Evolutionary conservation across 495 filamentous ascomycete species (phyloP), one percentile per base, ranked within the genome.

Genomic region (Penicillium simplicissimum): DNA sequence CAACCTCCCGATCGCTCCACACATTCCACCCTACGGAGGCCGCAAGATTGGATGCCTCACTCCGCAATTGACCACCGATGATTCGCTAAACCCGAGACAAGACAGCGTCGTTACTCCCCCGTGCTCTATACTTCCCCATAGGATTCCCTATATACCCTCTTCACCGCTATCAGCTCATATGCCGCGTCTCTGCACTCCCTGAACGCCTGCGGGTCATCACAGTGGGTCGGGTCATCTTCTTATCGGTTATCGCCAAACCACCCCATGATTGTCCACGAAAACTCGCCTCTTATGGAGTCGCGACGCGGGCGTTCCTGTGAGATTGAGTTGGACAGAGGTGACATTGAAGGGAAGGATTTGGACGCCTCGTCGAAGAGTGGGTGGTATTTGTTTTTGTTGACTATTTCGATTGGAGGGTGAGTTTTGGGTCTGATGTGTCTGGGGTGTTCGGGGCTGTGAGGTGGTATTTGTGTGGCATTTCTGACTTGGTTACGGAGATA

Each of bases 311-410:
- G 65, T 43, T 55, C 63, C 56, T 9, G 51, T 14, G 34, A 36
- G 0, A 55, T 17, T 1, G 36, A 36, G 28, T 49, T 34, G 31
- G 8, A 52, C 14, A 37, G 21, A 23, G 49, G 36, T 8, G 23
- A 42, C 53, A 40, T 53, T 37, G 63, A 52, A 21, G 31, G 15
- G n/a, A 42, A 42, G 11, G 23, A 67, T 45, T 68, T 74, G 17
- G 57, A 68, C 42, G 68, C 74, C 42, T 67, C 83, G 56, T 88
- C 88, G 5, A 96, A 94, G 80, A 90, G 88, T 71, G 78, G 84
- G 15, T 90, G 85, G 85, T 96, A 95, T 71, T 79, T 97, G 64
- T 83, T 96, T 61, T 76, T 96, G 61, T 75, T 96, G 71, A 96
- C 93, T 2, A 75, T 96, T 45, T 86, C 89, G 67, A 88, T 95